Conservation (phyloP, 2,329 filamentous ascomycete genomes). For the Penicillium brasilianum region DNA sequence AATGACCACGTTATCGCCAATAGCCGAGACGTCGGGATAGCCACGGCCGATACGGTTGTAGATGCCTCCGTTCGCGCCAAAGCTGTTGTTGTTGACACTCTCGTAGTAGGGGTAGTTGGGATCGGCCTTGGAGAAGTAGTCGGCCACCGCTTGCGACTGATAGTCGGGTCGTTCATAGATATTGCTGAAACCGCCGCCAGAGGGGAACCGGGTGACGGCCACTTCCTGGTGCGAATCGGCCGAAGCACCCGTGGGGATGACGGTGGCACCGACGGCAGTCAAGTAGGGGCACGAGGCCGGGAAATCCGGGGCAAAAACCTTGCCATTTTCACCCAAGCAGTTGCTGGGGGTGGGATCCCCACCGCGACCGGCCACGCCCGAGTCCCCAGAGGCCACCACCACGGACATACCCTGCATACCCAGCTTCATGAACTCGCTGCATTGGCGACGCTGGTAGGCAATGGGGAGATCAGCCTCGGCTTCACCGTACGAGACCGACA, state of each 20-base stretch:
- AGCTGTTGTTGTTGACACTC: constrained; percentile 38
- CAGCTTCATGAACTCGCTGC: constrained; percentile 55
- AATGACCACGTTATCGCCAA: constrained; percentile 44
- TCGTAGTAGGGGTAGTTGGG: constrained; percentile 39
- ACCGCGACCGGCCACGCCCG: constrained; percentile 45
- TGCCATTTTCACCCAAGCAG: constrained; percentile 41
- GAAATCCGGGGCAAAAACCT: constrained; percentile 46
- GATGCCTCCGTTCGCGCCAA: constrained; percentile 35
- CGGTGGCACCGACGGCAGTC: constrained; percentile 48
- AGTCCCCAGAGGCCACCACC: constrained; percentile 55
- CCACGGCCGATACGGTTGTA: constrained; percentile 44
- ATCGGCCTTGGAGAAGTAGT: constrained; percentile 39
- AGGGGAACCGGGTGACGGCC: constrained; percentile 44
- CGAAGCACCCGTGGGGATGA: constrained; percentile 38
- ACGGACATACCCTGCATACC: constrained; percentile 55
- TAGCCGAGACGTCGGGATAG: constrained; percentile 45
- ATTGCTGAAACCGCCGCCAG: constrained; percentile 52
- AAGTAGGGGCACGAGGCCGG: constrained; percentile 42
- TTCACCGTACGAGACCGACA: constrained; percentile 45
- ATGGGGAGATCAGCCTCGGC: constrained; percentile 42
- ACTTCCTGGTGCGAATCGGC: constrained; percentile 41
- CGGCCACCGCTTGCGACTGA: constrained; percentile 43
- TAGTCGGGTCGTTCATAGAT: constrained; percentile 48
- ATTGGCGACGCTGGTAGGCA: constrained; percentile 46
- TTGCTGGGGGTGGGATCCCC: constrained; percentile 38